Evolutionary conservation across 768 basidiomycete genomes (phyloP), one percentile per base, ranked within the genome.

Genomic region (Tubosaeta brunneosetosa): DNA sequence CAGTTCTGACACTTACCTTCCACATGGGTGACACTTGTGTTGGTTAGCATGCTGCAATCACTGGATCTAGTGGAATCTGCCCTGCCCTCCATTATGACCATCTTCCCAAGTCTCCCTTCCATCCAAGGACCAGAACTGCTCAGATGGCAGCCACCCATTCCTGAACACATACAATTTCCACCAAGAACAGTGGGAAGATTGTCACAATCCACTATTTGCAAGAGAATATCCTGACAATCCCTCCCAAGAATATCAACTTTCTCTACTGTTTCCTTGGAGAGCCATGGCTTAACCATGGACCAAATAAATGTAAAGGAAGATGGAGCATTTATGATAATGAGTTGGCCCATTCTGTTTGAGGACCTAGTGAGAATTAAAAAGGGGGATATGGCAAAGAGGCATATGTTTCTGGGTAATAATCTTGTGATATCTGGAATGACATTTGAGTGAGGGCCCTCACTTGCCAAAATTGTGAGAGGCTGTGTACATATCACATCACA

Each of bases 371-470:
- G 32, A 17, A 11, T 22, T 16, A 19, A 4, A 44, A 42, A 26
- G 5, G 33, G 47, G 6, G 6, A 6, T n/a, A 19, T 12, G 6
- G 16, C 25, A 19, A 40, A n/a, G 25, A 25, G n/a, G 63, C 79
- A 49, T 62, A 88, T 86, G 84, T 83, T 64, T 90, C 87, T 1
- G 87, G 87, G 56, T 77, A 89, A 67, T 86, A 89, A 59, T 87
- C 85, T 66, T 89, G 87, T 2, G 86, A 88, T 50, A 89, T 74
- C 58, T 88, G 85, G 65, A 89, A 86, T 7, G 83, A 80, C 46
- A 66, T 71, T 45, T 80, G 74, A 22, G 77, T 77, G n/a, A 88
- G 72, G 41, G 75, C 70, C 63, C 84, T 86, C 73, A 87, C 82
- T 60, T 87, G 81, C 87, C 87, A 90, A 61, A 88, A 90, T 58